A percentile compares a stretch with the other conserved stretches of the same genome.
These are phyloP conservation scores for Nitzschia sp. DNA, from an alignment of 108 stramenopile species.

Conservation along the genomic window DNA sequence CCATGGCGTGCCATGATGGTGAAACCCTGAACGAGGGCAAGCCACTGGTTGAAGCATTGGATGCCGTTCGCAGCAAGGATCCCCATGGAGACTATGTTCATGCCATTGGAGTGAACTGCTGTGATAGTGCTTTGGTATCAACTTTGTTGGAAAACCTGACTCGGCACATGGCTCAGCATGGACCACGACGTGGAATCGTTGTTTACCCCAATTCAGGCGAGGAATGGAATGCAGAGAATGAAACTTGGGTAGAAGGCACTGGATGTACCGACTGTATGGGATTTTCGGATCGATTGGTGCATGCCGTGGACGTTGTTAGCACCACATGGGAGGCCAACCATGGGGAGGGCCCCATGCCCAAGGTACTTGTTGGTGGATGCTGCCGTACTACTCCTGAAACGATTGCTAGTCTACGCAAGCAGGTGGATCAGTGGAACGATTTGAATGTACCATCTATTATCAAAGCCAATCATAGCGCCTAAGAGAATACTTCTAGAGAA, in stretches of 20 bases:
- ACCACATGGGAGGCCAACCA: conserved; percentile 19
- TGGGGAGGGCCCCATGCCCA: conserved; percentile 6
- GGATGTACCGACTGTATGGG: conserved; percentile 37
- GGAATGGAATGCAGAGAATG: conserved; percentile 53
- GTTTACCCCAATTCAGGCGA: conserved; percentile 67
- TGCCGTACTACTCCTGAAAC: conserved; percentile 54
- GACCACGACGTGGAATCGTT: conserved; percentile 38
- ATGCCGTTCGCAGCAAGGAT: conserved; percentile 32
- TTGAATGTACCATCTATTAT: not conserved
- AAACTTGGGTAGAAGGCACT: conserved; percentile 46
- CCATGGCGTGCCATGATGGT: conserved; percentile 53
- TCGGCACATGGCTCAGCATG: conserved; percentile 18
- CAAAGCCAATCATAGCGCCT: not conserved
- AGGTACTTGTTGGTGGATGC: conserved; percentile 56
- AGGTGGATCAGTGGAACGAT: conserved; percentile 30
- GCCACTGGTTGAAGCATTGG: conserved; percentile 37
- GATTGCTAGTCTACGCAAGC: conserved; percentile 38
- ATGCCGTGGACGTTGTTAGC: conserved; percentile 27
- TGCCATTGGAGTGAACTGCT: conserved; percentile 61
- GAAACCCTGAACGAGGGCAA: conserved; percentile 55
- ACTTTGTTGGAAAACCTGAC: conserved; percentile 35
- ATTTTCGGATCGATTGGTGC: conserved; percentile 37
- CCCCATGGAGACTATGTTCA: conserved; percentile 28
- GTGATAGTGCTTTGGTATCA: conserved; percentile 32
- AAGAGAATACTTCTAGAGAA: conserved; percentile 24